phyloP scores from a whole-genome alignment of 208 protist species.

The Acanthamoeba divionensis region DNA sequence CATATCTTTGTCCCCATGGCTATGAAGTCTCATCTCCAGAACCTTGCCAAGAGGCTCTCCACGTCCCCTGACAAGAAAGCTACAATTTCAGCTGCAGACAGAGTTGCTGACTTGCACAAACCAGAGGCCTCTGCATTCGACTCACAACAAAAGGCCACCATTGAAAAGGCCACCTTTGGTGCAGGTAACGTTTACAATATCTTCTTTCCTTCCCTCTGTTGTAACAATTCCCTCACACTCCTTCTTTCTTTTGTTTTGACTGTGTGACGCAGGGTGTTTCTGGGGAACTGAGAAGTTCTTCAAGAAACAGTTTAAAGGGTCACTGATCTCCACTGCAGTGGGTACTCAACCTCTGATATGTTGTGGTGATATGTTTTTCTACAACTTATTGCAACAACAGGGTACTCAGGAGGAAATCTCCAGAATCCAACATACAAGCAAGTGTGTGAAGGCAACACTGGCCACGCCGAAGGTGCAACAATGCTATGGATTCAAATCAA shows the following conservation, averaged over 20 bases:
- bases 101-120: too few relatives aligned
- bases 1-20: too few relatives aligned
- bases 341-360: neutral
- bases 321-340: constrained; percentile 76
- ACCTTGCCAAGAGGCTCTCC: too few relatives aligned
- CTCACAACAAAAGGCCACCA: neutral
- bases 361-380: constrained; percentile 10
- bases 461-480: constrained; percentile 86
- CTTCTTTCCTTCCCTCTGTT: too few relatives aligned
- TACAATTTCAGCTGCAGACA: too few relatives aligned
- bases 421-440: constrained; percentile 83
- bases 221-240: too few relatives aligned
- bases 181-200: too few relatives aligned
- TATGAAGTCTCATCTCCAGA: too few relatives aligned
- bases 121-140: too few relatives aligned
- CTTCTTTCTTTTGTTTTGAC: too few relatives aligned
- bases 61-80: too few relatives aligned
- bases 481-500: neutral
- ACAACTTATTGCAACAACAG: constrained; percentile 76
- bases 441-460: constrained; percentile 90
- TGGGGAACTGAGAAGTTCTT: constrained; percentile 92
- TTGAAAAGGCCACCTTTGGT: constrained; percentile 48
- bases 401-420: constrained; percentile 87
- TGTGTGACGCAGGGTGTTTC: constrained; percentile 75
- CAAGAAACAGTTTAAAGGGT: constrained; percentile 83